Conservation (phyloP, 345 rosid species). For the Salix caprea region DNA sequence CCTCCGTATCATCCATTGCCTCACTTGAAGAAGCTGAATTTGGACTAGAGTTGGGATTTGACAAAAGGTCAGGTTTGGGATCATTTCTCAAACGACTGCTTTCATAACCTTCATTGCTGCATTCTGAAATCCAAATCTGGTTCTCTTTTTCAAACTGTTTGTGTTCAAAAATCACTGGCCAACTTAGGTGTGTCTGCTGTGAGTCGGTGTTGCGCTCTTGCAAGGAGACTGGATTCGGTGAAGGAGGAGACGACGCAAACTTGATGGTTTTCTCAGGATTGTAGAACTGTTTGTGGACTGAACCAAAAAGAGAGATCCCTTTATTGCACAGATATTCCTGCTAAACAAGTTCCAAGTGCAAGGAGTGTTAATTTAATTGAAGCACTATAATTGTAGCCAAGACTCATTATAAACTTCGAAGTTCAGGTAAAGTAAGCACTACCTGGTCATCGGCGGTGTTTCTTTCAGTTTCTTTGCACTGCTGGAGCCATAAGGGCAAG, state of each 20-base stretch:
- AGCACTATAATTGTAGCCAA: neutral
- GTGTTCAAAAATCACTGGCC: slow-evolving; percentile 44
- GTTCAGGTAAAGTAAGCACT: slow-evolving; percentile 4
- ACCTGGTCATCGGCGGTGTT: slow-evolving; percentile 29
- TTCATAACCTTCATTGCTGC: slow-evolving; percentile 26
- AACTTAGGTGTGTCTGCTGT: slow-evolving; percentile 22
- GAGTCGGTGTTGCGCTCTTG: slow-evolving; percentile 25
- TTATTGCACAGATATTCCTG: slow-evolving; percentile 41
- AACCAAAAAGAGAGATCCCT: slow-evolving; percentile 34
- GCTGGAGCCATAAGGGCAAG: slow-evolving; percentile 86
- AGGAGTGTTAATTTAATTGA: neutral
- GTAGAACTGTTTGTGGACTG: slow-evolving; percentile 15
- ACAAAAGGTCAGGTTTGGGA: slow-evolving; percentile 46
- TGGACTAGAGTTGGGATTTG: slow-evolving; percentile 73
- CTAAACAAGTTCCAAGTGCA: neutral
- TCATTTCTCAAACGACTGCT: slow-evolving; percentile 15
- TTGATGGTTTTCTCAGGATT: slow-evolving; percentile 30
- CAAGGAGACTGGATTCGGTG: slow-evolving; percentile 38
- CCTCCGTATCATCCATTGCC: slow-evolving; percentile 37
- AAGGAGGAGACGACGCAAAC: slow-evolving; percentile 44
- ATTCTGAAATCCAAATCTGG: slow-evolving; percentile 41
- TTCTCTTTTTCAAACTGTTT: slow-evolving; percentile 31
- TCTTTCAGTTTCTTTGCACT: slow-evolving; percentile 45
- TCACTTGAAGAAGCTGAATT: slow-evolving; percentile 82
- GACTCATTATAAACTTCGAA: neutral